These are phyloP conservation scores for Omphalea diandra DNA, from an alignment of 441 rosid species.

Conservation along the genomic window DNA sequence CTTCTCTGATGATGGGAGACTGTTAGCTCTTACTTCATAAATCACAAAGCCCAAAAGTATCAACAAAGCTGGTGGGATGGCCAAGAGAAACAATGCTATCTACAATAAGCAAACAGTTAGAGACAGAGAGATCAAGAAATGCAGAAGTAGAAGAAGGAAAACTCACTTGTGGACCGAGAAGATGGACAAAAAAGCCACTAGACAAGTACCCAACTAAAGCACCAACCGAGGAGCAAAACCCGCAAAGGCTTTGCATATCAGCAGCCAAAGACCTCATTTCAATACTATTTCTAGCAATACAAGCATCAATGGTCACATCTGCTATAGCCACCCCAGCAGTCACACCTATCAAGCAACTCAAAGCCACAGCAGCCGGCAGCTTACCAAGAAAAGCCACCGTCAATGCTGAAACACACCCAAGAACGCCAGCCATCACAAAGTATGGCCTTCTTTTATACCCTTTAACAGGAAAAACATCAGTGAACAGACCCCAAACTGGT, in stretches of 20 bases:
- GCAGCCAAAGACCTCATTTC: constrained; percentile 57
- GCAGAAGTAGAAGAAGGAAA: background rate
- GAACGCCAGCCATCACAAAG: constrained; percentile 61
- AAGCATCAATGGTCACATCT: constrained; percentile 83
- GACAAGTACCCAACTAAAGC: constrained; percentile 57
- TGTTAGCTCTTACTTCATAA: constrained; percentile 46
- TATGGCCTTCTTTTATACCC: constrained; percentile 79
- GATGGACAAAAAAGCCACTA: constrained; percentile 64
- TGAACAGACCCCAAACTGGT: constrained; percentile 79
- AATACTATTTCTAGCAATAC: constrained; percentile 73
- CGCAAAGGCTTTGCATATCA: constrained; percentile 83
- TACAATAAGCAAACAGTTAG: constrained; percentile 9
- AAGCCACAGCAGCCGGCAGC: constrained; percentile 49
- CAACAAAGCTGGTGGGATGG: constrained; percentile 54
- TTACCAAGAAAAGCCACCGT: constrained; percentile 44
- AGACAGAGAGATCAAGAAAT: background rate
- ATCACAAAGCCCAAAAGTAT: constrained; percentile 61
- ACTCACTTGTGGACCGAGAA: constrained; percentile 72
- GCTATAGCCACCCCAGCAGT: constrained; percentile 73
- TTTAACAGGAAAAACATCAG: constrained; percentile 66
- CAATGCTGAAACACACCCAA: constrained; percentile 52
- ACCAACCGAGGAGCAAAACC: constrained; percentile 72
- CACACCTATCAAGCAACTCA: constrained; percentile 59
- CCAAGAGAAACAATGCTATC: constrained; percentile 68
- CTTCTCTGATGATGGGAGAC: constrained; percentile 34